Evolutionary conservation across 2,329 filamentous ascomycete genomes (phyloP).

Genomic region (Pyricularia grisea): DNA sequence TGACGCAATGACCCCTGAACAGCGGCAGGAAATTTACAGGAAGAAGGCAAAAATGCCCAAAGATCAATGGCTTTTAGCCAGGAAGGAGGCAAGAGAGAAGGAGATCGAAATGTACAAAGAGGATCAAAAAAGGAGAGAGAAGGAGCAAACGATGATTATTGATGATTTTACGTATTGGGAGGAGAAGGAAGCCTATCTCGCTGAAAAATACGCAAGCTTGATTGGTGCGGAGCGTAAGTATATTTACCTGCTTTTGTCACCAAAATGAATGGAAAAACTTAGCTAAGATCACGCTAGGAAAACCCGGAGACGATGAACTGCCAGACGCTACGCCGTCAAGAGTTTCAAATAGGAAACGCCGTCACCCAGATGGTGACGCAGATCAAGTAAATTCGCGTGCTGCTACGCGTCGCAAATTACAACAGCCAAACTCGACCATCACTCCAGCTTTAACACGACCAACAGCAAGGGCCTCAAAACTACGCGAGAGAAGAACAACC

Average conservation of each 20-base stretch:
- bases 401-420: background rate
- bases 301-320: background rate
- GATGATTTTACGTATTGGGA: background rate
- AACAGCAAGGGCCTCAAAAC: background rate
- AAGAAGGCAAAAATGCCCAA: background rate
- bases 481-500: background rate
- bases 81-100: background rate
- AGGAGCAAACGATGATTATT: background rate
- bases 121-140: background rate
- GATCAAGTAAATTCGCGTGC: background rate
- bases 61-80: background rate
- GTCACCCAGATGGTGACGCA: background rate
- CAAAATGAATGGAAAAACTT: background rate
- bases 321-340: background rate
- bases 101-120: background rate
- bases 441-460: background rate
- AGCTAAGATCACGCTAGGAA: background rate
- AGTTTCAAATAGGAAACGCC: background rate
- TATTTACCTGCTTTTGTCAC: background rate
- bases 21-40: background rate
- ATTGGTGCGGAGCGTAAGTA: conserved; percentile 1
- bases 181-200: background rate
- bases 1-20: background rate
- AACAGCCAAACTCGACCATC: background rate
- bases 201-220: background rate